Base-by-base conservation (phyloP, 805 yeast genomes). In the Wickerhamomyces ciferrii region DNA sequence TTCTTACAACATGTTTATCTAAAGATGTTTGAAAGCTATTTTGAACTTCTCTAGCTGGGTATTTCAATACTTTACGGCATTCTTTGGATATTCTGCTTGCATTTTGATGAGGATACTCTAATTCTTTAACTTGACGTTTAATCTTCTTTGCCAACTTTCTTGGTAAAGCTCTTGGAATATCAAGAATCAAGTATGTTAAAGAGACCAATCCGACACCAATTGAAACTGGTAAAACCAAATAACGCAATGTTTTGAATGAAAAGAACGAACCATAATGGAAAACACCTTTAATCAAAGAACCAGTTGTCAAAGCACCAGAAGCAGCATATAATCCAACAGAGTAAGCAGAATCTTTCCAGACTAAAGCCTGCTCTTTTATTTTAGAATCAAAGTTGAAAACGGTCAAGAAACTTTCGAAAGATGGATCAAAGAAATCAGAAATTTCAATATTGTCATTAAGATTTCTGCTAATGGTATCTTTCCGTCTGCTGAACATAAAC, bases 111-210 rank as follows among this genome's bases (percentile, higher is more conserved):
- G 87, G 81, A 57, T 90, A 94, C 49, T 91, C 97, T 54, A 81
- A 65, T 15, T 76, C 78, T 38, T 72, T 71, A 31, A 94, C 70
- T 56, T 84, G 85, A 7, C 60, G 60, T 51, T 76, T 78, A 53
- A 92, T 77, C 63, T 86, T 88, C 42, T 75, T 71, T 0, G 94
- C 89, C 48, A 89, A 75, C 48, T 90, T 90, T 53, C 89, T 72
- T 18, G 96, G 95, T 55, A 88, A 80, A 0, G 97, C 96, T 55
- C 84, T 79, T 2, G 97, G 97, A 14, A 95, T 79, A 63, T 94
- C 98, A 48, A 74, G 71, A 18, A 89, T 68, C 47, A 90, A 61
- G 56, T 87, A 89, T 37, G 80, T 78, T 0, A 77, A 67, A 0
- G 84, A 72, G 14, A 79, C 69, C 1, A 79, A 74, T 5, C 78